Conservation (phyloP, 2,329 filamentous ascomycete genomes). For the Exophiala viscosa region DNA sequence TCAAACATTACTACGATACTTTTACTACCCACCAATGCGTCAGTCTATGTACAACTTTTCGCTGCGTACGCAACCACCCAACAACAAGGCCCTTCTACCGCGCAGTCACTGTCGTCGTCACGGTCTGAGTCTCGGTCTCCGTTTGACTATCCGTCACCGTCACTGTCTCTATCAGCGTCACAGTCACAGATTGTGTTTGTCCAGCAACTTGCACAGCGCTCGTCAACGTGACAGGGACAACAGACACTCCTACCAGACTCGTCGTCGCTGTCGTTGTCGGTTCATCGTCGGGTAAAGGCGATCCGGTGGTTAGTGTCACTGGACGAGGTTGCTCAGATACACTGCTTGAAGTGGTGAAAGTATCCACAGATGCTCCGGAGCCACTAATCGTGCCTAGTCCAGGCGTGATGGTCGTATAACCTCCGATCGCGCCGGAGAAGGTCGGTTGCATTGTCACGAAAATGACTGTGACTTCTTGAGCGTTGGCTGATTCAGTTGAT, state of each 20-base stretch:
- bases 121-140: slow-evolving; percentile 10
- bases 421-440: slow-evolving; percentile 48
- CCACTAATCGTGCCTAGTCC: slow-evolving; percentile 1
- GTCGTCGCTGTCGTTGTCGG: not conserved
- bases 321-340: too few species aligned
- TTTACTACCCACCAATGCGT: too few species aligned
- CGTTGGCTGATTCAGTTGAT: not conserved
- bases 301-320: too few species aligned
- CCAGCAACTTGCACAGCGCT: not conserved
- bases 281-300: too few species aligned
- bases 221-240: slow-evolving; percentile 5
- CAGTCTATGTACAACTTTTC: too few species aligned
- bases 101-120: slow-evolving; percentile 15
- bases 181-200: slow-evolving; percentile 1
- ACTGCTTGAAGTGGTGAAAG: not conserved
- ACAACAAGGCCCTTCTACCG: not conserved
- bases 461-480: slow-evolving; percentile 33
- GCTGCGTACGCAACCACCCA: too few species aligned
- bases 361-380: not conserved
- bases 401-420: slow-evolving; percentile 40
- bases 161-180: slow-evolving; percentile 9
- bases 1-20: too few species aligned
- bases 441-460: slow-evolving; percentile 52
- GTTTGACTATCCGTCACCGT: slow-evolving; percentile 12
- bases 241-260: not conserved